Conservation (phyloP, 2,329 filamentous ascomycete species). For the Teratosphaeria epicoccoides region DNA sequence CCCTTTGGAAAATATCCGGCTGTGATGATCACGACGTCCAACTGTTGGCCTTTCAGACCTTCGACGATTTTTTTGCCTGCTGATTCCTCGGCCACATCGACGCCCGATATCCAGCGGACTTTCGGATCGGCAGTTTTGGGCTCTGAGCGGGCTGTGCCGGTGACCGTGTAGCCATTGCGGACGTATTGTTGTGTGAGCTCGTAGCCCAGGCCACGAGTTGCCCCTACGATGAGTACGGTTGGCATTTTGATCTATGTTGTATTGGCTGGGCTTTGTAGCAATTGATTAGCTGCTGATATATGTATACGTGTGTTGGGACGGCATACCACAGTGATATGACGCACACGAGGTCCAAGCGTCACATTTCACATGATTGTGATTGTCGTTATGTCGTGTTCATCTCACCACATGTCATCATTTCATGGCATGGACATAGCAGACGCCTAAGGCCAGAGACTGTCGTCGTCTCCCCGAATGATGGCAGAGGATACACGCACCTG, state of each 20-base stretch:
- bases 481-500: too few relatives aligned
- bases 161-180: conserved; percentile 41
- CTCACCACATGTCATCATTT: too few relatives aligned
- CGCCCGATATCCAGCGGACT: conserved; percentile 23
- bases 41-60: conserved; percentile 14
- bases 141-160: conserved; percentile 48
- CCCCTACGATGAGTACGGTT: conserved; percentile 53
- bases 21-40: conserved; percentile 49
- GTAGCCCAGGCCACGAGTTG: conserved; percentile 57
- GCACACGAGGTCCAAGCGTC: background rate
- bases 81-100: conserved; percentile 6
- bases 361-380: background rate
- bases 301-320: background rate
- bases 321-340: background rate
- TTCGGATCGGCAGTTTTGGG: conserved; percentile 38
- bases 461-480: too few relatives aligned
- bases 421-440: background rate
- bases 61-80: conserved; percentile 14
- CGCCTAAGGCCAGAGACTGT: too few relatives aligned
- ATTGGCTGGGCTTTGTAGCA: too few relatives aligned
- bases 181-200: conserved; percentile 51
- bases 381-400: background rate
- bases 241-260: conserved; percentile 26
- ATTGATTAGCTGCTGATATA: background rate
- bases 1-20: conserved; percentile 60